phyloP scores from a whole-genome alignment of 2,329 filamentous ascomycete genomes.

The Penicillium digitatum region DNA sequence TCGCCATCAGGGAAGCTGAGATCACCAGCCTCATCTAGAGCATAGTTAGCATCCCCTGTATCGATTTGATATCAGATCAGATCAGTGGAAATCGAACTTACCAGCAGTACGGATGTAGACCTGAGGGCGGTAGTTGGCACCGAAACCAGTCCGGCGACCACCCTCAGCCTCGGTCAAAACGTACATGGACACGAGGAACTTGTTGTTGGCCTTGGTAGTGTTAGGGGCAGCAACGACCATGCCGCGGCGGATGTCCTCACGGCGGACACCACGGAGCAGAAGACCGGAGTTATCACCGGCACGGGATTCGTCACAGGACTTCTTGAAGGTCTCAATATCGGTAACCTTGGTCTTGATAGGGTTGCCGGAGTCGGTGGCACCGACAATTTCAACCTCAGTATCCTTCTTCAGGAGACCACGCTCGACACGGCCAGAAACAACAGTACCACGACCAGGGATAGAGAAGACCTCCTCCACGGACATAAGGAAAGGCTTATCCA shows the following conservation, averaged over 20 bases:
- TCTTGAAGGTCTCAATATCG: slow-evolving; percentile 99
- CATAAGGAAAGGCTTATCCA: slow-evolving; percentile 99
- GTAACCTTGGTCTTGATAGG: slow-evolving; percentile 98
- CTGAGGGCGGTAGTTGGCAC: slow-evolving; percentile 94
- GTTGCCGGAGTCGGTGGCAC: slow-evolving; percentile 62
- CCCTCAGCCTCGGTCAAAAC: slow-evolving; percentile 97
- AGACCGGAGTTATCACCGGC: slow-evolving; percentile 98
- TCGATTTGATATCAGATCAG: not conserved
- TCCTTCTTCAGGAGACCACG: slow-evolving; percentile 92
- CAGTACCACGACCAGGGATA: slow-evolving; percentile 89
- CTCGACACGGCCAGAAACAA: slow-evolving; percentile 95
- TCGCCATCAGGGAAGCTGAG: slow-evolving; percentile 85
- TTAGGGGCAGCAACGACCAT: slow-evolving; percentile 90
- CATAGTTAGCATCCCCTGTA: slow-evolving; percentile 32
- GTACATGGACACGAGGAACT: slow-evolving; percentile 95
- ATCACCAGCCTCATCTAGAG: slow-evolving; percentile 61
- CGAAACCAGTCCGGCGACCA: slow-evolving; percentile 93
- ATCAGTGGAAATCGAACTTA: not conserved
- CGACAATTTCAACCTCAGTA: slow-evolving; percentile 88
- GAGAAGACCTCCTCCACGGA: slow-evolving; percentile 92
- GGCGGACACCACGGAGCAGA: slow-evolving; percentile 89
- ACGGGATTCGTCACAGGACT: slow-evolving; percentile 93
- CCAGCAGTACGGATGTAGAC: slow-evolving; percentile 89
- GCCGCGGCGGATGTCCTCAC: slow-evolving; percentile 88
- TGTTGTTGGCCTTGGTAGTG: slow-evolving; percentile 76